phyloP scores from a whole-genome alignment of 768 basidiomycete genomes.

The Amanita molliuscula region DNA sequence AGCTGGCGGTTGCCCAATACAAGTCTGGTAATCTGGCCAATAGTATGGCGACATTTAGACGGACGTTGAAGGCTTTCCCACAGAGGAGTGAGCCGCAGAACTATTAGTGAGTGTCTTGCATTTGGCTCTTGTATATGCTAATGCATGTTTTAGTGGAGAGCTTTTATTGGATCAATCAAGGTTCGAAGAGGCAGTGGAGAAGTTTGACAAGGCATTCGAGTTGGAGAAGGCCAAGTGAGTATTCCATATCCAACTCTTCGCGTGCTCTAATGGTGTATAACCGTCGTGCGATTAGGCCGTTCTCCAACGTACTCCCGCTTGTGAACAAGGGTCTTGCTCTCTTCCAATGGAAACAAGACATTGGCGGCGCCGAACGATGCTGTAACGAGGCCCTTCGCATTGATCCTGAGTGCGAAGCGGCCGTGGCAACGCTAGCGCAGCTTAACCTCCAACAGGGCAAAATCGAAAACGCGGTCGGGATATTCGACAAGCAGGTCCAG shows the following conservation, averaged over 20 bases:
- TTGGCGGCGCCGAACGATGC: conserved; percentile 69
- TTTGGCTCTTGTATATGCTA: neutral
- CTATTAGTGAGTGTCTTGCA: conserved; percentile 62
- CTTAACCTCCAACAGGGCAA: conserved; percentile 85
- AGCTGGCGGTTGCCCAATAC: conserved; percentile 95
- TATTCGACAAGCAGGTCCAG: conserved; percentile 78
- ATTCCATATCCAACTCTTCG: conserved; percentile 2
- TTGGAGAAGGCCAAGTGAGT: conserved; percentile 66
- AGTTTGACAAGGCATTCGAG: conserved; percentile 88
- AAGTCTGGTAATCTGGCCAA: conserved; percentile 70
- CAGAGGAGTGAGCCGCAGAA: conserved; percentile 83
- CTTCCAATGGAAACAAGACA: conserved; percentile 94
- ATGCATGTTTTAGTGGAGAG: conserved; percentile 58
- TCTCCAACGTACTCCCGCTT: conserved; percentile 81
- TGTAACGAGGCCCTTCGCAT: conserved; percentile 82
- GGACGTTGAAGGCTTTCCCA: conserved; percentile 79
- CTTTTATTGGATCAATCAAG: conserved; percentile 85
- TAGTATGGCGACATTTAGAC: conserved; percentile 86
- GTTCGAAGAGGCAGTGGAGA: conserved; percentile 81
- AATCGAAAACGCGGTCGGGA: conserved; percentile 74
- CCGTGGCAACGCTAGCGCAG: conserved; percentile 92
- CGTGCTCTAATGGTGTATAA: neutral
- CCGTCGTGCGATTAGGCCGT: conserved; percentile 15
- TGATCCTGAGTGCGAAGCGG: conserved; percentile 93
- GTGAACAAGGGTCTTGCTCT: conserved; percentile 97